Conservation (phyloP, 2,329 filamentous ascomycete species). For the Domatiomyces globalis region DNA sequence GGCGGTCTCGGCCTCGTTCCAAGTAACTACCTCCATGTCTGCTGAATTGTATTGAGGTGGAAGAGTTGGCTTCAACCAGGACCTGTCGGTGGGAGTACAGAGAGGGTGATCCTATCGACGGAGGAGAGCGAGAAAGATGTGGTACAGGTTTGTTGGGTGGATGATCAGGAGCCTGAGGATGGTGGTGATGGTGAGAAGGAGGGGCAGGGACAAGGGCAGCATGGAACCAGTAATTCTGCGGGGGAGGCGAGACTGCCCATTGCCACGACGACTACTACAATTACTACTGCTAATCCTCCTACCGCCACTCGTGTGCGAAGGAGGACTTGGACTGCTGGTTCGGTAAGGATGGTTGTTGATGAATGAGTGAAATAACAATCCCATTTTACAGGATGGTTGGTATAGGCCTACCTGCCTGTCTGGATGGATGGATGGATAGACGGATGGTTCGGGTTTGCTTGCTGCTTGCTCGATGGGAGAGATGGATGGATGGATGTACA, state of each 20-base stretch:
- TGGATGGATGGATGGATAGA: no score
- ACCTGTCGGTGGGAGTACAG: not conserved
- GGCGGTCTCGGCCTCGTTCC: conserved; percentile 48
- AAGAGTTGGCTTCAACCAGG: not conserved
- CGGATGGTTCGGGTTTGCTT: no score
- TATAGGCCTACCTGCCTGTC: no score
- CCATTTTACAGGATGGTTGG: no score
- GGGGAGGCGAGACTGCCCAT: no score
- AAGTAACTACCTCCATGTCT: conserved; percentile 52
- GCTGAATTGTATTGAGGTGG: conserved; percentile 22
- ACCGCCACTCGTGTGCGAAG: not conserved
- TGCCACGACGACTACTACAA: not conserved
- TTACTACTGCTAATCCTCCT: not conserved
- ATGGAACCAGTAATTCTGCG: not conserved
- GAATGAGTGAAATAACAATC: no score
- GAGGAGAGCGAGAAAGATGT: not conserved
- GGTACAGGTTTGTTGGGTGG: not conserved
- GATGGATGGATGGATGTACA: no score
- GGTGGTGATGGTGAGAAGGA: not conserved
- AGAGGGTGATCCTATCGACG: no score
- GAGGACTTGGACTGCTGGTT: not conserved
- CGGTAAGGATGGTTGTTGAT: no score
- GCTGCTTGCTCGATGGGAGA: no score
- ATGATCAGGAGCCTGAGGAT: not conserved
- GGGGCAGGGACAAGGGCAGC: not conserved